These are phyloP conservation scores for Geotrichum citri-aurantii DNA, from an alignment of 1,139 yeast species.

Conservation along the genomic window DNA sequence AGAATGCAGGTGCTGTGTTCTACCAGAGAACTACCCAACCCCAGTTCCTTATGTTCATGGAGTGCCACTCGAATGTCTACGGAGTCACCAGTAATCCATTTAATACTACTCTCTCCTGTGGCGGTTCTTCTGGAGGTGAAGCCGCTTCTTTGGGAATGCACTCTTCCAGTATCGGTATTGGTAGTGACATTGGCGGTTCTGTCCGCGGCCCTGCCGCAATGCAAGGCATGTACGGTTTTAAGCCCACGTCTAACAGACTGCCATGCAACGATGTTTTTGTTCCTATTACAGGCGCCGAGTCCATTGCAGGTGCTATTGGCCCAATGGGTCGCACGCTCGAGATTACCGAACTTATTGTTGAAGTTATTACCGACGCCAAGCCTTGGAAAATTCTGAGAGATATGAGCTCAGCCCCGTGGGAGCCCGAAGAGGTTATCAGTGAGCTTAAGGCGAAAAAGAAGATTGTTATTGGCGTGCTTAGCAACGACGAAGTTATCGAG, in stretches of 20 bases:
- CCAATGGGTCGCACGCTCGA: slow-evolving; percentile 47
- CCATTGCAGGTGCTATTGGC: slow-evolving; percentile 44
- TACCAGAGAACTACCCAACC: slow-evolving; percentile 52
- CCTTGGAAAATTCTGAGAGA: slow-evolving; percentile 55
- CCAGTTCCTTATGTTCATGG: slow-evolving; percentile 52
- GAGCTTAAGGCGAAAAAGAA: slow-evolving; percentile 29
- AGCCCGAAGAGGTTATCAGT: slow-evolving; percentile 38
- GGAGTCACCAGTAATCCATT: slow-evolving; percentile 45
- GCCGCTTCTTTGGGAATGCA: slow-evolving; percentile 54
- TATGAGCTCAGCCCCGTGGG: slow-evolving; percentile 48
- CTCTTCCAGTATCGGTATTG: slow-evolving; percentile 62
- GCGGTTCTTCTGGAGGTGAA: slow-evolving; percentile 78
- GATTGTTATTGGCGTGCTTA: slow-evolving; percentile 35
- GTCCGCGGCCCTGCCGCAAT: slow-evolving; percentile 73
- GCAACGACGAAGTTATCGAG: slow-evolving; percentile 35
- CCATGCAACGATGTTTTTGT: slow-evolving; percentile 36
- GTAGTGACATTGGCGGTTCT: slow-evolving; percentile 77
- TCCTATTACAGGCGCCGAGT: slow-evolving; percentile 47
- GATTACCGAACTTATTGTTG: slow-evolving; percentile 55
- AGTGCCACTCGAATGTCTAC: slow-evolving; percentile 34
- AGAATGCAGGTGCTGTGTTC: slow-evolving; percentile 62
- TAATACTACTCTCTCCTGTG: slow-evolving; percentile 50
- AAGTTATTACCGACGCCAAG: slow-evolving; percentile 44
- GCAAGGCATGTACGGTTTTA: slow-evolving; percentile 58
- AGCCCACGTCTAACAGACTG: slow-evolving; percentile 59